Conservation (phyloP, 1,284 basidiomycete species). For the Volvariella surrecta region DNA sequence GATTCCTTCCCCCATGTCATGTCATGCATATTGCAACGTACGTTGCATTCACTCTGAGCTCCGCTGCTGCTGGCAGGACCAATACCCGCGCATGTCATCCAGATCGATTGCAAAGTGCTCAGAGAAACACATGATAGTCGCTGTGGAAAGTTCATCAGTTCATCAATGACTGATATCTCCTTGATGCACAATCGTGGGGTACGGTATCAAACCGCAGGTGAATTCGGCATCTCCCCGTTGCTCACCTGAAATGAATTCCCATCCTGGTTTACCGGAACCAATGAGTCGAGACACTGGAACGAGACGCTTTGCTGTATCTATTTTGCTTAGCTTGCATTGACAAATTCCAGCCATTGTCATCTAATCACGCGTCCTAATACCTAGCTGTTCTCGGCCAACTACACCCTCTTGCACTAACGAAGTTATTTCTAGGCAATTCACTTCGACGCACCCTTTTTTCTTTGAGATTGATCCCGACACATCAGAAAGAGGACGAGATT, state of each 20-base stretch:
- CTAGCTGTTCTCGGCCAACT: slow-evolving; percentile 19
- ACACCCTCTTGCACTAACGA: too few relatives aligned
- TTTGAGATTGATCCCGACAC: too few relatives aligned
- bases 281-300: slow-evolving; percentile 28
- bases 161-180: slow-evolving; percentile 36
- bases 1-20: slow-evolving; percentile 43
- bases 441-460: too few relatives aligned
- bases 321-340: slow-evolving; percentile 14
- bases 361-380: too few relatives aligned
- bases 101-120: too few relatives aligned
- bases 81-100: too few relatives aligned
- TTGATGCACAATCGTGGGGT: slow-evolving; percentile 47
- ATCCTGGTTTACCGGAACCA: slow-evolving; percentile 31
- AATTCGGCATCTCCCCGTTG: slow-evolving; percentile 40
- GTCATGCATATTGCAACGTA: too few relatives aligned
- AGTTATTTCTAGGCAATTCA: too few relatives aligned
- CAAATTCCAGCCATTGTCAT: too few relatives aligned
- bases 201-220: slow-evolving; percentile 39
- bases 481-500: slow-evolving; percentile 34
- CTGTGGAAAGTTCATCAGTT: slow-evolving; percentile 26
- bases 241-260: slow-evolving; percentile 35
- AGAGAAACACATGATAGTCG: slow-evolving; percentile 18
- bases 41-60: too few relatives aligned
- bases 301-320: slow-evolving; percentile 24
- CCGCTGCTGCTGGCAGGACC: too few relatives aligned